Evolutionary conservation across 2,329 filamentous ascomycete genomes (phyloP).

Genomic region (Aureobasidium zeae): DNA sequence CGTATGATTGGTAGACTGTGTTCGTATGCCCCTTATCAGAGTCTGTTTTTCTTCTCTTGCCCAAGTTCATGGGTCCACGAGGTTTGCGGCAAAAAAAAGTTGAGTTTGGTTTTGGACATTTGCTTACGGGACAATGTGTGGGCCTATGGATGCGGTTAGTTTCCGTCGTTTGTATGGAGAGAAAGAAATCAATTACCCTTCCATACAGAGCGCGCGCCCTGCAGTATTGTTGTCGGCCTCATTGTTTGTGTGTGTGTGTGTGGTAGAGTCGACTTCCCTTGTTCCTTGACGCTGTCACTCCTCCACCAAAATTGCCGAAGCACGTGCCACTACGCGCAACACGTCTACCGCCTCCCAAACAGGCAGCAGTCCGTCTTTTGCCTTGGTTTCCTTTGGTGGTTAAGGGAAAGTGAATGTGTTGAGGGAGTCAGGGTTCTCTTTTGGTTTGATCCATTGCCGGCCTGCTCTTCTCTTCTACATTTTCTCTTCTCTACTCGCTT

Average conservation of each 20-base stretch:
- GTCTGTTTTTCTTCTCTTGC: background rate
- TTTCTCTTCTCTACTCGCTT: too few relatives aligned
- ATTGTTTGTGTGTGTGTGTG: conserved; percentile 16
- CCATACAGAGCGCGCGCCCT: conserved; percentile 73
- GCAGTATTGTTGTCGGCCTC: conserved; percentile 35
- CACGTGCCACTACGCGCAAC: conserved; percentile 11
- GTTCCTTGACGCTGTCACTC: background rate
- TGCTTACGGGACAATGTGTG: conserved; percentile 60
- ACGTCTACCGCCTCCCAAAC: conserved; percentile 9
- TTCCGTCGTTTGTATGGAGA: background rate
- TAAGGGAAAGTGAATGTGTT: background rate
- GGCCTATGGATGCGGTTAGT: conserved; percentile 39
- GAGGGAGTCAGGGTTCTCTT: background rate
- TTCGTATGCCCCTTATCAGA: background rate
- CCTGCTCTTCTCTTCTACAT: background rate
- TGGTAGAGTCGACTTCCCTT: conserved; percentile 1
- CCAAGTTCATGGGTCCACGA: conserved; percentile 2
- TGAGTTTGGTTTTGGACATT: conserved; percentile 16
- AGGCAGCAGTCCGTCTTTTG: conserved; percentile 13
- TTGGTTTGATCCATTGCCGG: background rate
- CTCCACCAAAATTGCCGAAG: conserved; percentile 4
- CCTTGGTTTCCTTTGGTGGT: background rate
- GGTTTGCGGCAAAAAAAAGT: conserved; percentile 12
- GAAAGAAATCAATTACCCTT: conserved; percentile 52
- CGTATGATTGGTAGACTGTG: conserved; percentile 53